A percentile compares a stretch with the other conserved stretches of the same genome.
These are phyloP conservation scores for Poa pratensis DNA, from an alignment of 176 grass and related monocot species.

Conservation along the genomic window DNA sequence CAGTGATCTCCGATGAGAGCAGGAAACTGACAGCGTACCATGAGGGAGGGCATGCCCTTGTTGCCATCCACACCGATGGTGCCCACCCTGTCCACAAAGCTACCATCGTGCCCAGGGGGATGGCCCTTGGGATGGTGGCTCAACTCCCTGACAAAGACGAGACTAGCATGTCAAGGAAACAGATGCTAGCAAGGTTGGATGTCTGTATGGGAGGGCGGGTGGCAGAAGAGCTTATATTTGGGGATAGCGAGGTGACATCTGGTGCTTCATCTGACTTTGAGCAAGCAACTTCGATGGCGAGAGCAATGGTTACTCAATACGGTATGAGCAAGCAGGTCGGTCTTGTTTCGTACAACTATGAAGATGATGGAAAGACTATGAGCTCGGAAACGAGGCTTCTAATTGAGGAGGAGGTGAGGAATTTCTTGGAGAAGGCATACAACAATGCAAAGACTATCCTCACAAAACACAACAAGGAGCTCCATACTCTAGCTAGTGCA, in stretches of 20 bases:
- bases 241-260: slow-evolving; percentile 89
- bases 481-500: slow-evolving; percentile 81
- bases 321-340: slow-evolving; percentile 95
- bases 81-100: slow-evolving; percentile 91
- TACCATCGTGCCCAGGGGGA: slow-evolving; percentile 90
- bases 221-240: slow-evolving; percentile 97
- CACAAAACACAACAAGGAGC: slow-evolving; percentile 78
- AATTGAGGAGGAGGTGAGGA: slow-evolving; percentile 90
- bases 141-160: slow-evolving; percentile 96
- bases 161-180: slow-evolving; percentile 87
- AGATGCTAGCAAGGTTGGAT: slow-evolving; percentile 87
- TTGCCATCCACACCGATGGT: slow-evolving; percentile 88
- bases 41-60: slow-evolving; percentile 96
- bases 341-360: slow-evolving; percentile 84
- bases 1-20: slow-evolving; percentile 82
- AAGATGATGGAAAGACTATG: slow-evolving; percentile 82
- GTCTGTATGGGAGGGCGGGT: slow-evolving; percentile 92
- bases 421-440: slow-evolving; percentile 81
- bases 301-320: slow-evolving; percentile 91
- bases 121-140: slow-evolving; percentile 85
- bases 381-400: slow-evolving; percentile 87
- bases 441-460: slow-evolving; percentile 92
- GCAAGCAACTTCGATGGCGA: slow-evolving; percentile 73
- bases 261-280: slow-evolving; percentile 87
- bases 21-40: slow-evolving; percentile 89